Conservation (phyloP, 352 stramenopile species). For the Hyphochytrium catenoides region DNA sequence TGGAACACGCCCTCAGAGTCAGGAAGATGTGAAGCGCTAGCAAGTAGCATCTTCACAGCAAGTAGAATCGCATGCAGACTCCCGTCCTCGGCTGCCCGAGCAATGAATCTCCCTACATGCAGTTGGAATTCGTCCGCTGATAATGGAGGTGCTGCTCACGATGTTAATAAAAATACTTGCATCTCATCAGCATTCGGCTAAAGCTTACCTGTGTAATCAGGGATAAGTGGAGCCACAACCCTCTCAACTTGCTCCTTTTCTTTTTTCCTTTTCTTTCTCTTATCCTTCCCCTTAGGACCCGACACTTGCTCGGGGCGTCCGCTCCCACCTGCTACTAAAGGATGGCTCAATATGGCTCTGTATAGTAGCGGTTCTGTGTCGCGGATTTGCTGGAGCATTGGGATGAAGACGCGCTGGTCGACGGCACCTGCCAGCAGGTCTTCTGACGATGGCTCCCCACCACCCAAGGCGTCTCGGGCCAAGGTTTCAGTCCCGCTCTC, state of each 20-base stretch:
- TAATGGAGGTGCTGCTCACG: constrained; percentile 23
- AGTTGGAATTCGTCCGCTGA: constrained; percentile 21
- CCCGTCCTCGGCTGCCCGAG: constrained; percentile 36
- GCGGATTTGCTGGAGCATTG: constrained; percentile 40
- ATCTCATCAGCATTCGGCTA: neutral
- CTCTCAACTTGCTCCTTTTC: constrained; percentile 21
- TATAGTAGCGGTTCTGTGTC: constrained; percentile 52
- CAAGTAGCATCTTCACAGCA: constrained; percentile 16
- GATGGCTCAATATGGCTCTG: constrained; percentile 49
- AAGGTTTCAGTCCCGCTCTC: constrained; percentile 18
- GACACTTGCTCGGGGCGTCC: constrained; percentile 6
- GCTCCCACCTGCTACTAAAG: constrained; percentile 28
- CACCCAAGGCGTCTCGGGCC: constrained; percentile 16
- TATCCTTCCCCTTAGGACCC: constrained; percentile 45
- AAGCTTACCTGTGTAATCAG: neutral
- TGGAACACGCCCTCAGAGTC: too few species aligned
- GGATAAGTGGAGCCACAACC: constrained; percentile 4
- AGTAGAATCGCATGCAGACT: constrained; percentile 44
- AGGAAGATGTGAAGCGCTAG: constrained; percentile 2
- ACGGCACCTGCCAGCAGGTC: constrained; percentile 33
- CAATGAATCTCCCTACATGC: constrained; percentile 45
- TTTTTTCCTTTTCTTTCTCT: constrained; percentile 58
- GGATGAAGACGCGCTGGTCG: constrained; percentile 42
- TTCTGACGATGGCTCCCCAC: constrained; percentile 11
- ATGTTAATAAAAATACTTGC: too few species aligned